Conservation (phyloP, 202 grass and related monocot genomes). For the Zizania palustris region DNA sequence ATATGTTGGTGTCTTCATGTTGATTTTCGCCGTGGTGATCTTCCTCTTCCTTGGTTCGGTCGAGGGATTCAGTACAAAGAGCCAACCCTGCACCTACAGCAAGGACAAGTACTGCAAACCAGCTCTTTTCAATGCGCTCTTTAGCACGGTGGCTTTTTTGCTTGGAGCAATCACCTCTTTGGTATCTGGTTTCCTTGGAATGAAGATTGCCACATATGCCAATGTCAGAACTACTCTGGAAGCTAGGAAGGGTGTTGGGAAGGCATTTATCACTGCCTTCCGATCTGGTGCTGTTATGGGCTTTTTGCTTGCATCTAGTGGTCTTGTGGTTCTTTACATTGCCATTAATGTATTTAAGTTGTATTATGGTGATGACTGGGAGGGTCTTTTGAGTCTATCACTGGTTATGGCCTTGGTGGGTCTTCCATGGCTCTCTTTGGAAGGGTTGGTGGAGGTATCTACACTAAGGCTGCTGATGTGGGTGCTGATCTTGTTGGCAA, state of each 20-base stretch:
- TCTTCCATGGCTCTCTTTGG: conserved; percentile 96
- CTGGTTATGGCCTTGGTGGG: conserved; percentile 92
- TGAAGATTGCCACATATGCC: conserved; percentile 94
- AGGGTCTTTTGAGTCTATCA: conserved; percentile 95
- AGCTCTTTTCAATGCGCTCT: conserved; percentile 77
- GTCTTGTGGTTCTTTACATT: conserved; percentile 90
- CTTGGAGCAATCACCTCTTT: conserved; percentile 93
- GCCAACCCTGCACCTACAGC: conserved; percentile 88
- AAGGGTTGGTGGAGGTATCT: conserved; percentile 92
- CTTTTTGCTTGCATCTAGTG: conserved; percentile 82
- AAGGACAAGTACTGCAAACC: conserved; percentile 80
- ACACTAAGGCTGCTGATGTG: conserved; percentile 97
- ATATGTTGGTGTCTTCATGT: conserved; percentile 91
- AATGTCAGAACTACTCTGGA: conserved; percentile 90
- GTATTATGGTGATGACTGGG: conserved; percentile 94
- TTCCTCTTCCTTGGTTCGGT: conserved; percentile 90
- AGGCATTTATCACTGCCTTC: conserved; percentile 85
- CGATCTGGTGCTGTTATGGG: conserved; percentile 94
- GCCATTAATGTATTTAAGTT: conserved; percentile 78
- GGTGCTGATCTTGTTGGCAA: conserved; percentile 97
- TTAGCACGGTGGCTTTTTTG: conserved; percentile 85
- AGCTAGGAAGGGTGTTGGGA: conserved; percentile 93
- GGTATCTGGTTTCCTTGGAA: conserved; percentile 90
- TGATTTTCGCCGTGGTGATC: conserved; percentile 67
- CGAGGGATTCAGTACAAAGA: conserved; percentile 91